Conservation (phyloP, 1,284 basidiomycete genomes). For the Melampsora larici-populina region DNA sequence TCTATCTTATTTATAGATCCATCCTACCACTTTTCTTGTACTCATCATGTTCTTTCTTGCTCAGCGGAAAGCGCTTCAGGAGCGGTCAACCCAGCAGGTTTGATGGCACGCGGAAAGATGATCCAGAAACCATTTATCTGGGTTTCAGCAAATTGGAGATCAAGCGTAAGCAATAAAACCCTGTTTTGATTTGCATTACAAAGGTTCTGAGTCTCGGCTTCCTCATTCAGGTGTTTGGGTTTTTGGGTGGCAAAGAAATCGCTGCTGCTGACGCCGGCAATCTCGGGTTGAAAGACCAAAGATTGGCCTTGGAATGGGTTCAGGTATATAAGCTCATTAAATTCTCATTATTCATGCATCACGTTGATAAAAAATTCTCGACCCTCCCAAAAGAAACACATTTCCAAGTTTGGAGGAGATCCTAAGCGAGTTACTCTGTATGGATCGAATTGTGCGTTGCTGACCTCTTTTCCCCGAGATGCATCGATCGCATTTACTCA, state of each 20-base stretch:
- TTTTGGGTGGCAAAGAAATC: constrained; percentile 26
- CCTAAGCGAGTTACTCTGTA: neutral
- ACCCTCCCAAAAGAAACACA: neutral
- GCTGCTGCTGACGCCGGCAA: too few relatives aligned
- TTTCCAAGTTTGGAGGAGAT: too few relatives aligned
- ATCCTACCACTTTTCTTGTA: too few relatives aligned
- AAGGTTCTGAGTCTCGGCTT: too few relatives aligned
- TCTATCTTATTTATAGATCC: neutral
- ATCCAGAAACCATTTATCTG: neutral
- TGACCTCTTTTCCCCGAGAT: neutral
- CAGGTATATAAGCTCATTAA: neutral
- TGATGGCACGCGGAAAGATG: neutral
- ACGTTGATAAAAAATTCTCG: too few relatives aligned
- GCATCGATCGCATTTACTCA: neutral
- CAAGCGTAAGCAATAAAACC: neutral
- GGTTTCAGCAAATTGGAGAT: constrained; percentile 5
- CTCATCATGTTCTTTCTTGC: neutral
- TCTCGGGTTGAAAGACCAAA: constrained; percentile 31
- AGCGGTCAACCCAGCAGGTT: neutral
- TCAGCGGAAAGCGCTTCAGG: neutral
- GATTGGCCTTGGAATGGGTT: constrained; percentile 27
- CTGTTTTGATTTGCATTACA: neutral
- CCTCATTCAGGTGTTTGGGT: constrained; percentile 16
- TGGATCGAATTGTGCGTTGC: neutral
- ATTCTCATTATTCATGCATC: too few relatives aligned